Evolutionary conservation across 257 asterid genomes (phyloP).

Genomic region (Solanum microdontum): DNA sequence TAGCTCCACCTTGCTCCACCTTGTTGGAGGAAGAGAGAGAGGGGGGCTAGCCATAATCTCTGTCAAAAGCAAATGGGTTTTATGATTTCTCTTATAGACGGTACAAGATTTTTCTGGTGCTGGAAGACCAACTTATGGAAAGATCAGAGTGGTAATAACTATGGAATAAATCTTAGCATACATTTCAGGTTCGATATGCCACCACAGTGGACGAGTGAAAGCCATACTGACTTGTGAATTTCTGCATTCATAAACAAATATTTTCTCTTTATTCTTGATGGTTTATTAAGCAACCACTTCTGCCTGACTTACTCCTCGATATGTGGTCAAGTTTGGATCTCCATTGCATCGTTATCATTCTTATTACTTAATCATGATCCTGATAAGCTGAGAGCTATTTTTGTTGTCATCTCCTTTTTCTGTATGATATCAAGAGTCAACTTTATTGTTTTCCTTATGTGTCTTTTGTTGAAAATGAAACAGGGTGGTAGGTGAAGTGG

Average conservation of each 20-base stretch:
- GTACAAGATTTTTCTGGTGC: not conserved
- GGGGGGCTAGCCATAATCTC: not conserved
- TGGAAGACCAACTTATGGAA: not conserved
- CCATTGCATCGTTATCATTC: not conserved
- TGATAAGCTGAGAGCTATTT: not conserved
- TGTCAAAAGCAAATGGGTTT: not conserved
- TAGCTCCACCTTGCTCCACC: not conserved
- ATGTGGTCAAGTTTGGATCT: not conserved
- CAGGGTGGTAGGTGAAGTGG: slow-evolving; percentile 76
- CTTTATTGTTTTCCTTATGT: not conserved
- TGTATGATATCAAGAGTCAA: not conserved
- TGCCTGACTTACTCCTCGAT: not conserved
- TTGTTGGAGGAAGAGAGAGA: not conserved
- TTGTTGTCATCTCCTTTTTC: not conserved
- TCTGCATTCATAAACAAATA: not conserved
- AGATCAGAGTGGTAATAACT: not conserved
- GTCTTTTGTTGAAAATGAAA: slow-evolving; percentile 4
- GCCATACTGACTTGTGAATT: not conserved
- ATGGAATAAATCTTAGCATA: not conserved
- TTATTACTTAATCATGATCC: not conserved
- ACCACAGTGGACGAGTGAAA: not conserved
- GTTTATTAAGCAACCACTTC: not conserved
- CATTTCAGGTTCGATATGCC: not conserved
- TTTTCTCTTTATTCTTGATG: not conserved
- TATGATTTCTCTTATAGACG: not conserved